Evolutionary conservation across 2,329 filamentous ascomycete genomes (phyloP).

Genomic region (Aaosphaeria pasadenensis): DNA sequence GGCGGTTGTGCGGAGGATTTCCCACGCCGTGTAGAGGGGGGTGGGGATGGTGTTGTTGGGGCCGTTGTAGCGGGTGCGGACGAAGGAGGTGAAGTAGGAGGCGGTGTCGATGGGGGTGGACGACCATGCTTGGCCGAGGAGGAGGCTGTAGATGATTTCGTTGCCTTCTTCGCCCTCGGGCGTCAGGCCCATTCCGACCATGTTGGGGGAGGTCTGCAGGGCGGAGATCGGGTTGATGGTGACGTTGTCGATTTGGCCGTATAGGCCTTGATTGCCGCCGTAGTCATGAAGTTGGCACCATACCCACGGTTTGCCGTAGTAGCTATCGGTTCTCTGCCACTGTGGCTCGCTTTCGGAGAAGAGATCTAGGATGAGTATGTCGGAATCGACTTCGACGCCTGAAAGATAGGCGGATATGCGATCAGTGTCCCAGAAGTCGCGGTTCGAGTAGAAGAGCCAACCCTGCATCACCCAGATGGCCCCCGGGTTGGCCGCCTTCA

Average conservation of each 20-base stretch:
- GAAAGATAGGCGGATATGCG: slow-evolving; percentile 50
- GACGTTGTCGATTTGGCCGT: slow-evolving; percentile 50
- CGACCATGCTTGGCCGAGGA: slow-evolving; percentile 53
- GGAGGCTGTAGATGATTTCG: slow-evolving; percentile 51
- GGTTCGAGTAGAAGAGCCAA: slow-evolving; percentile 49
- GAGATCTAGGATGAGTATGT: slow-evolving; percentile 53
- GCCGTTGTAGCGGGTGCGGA: slow-evolving; percentile 39
- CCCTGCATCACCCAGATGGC: slow-evolving; percentile 55
- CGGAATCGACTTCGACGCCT: slow-evolving; percentile 41
- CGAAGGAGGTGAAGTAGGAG: slow-evolving; percentile 49
- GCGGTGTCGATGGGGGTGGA: slow-evolving; percentile 42
- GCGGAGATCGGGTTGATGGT: slow-evolving; percentile 49
- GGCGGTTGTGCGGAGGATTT: slow-evolving; percentile 43
- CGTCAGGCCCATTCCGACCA: slow-evolving; percentile 50
- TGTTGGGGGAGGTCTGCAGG: slow-evolving; percentile 37
- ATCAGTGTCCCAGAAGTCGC: slow-evolving; percentile 44
- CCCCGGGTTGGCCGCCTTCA: slow-evolving; percentile 48
- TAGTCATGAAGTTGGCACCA: slow-evolving; percentile 55
- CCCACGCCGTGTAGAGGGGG: slow-evolving; percentile 46
- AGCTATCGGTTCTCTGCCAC: slow-evolving; percentile 51
- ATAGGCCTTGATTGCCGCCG: slow-evolving; percentile 50
- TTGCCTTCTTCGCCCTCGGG: slow-evolving; percentile 54
- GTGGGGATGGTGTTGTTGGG: slow-evolving; percentile 10
- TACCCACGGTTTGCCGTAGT: slow-evolving; percentile 53
- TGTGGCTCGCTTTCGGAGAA: slow-evolving; percentile 50